phyloP scores from a whole-genome alignment of 495 filamentous ascomycete species.

The Haplographium delicatum region DNA sequence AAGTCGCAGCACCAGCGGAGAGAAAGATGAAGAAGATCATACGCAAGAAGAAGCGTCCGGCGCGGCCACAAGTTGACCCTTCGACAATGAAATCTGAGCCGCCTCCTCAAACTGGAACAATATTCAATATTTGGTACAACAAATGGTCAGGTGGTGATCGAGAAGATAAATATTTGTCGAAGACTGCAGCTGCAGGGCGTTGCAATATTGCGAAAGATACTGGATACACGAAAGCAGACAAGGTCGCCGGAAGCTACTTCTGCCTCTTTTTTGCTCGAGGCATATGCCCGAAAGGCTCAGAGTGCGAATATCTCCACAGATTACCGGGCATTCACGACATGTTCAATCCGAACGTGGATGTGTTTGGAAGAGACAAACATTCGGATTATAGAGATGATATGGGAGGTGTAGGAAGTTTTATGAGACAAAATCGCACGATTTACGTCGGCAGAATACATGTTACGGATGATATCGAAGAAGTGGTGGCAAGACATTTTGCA shows the following conservation, averaged over 20 bases:
- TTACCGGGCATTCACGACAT: constrained; percentile 77
- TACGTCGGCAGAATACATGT: constrained; percentile 93
- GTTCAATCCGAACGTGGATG: constrained; percentile 86
- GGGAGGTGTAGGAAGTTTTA: constrained; percentile 89
- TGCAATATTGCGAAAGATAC: constrained; percentile 78
- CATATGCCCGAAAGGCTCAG: constrained; percentile 76
- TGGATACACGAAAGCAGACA: constrained; percentile 88
- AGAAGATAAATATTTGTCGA: constrained; percentile 80
- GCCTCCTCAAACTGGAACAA: constrained; percentile 83
- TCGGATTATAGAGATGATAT: constrained; percentile 91
- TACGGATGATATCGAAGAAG: constrained; percentile 95
- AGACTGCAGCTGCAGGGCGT: constrained; percentile 66
- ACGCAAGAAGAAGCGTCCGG: constrained; percentile 64
- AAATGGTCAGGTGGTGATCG: constrained; percentile 94
- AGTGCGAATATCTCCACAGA: constrained; percentile 93
- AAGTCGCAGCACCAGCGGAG: constrained; percentile 41
- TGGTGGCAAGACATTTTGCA: constrained; percentile 87
- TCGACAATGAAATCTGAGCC: constrained; percentile 69
- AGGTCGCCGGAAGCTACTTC: constrained; percentile 74
- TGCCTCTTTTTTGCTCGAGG: constrained; percentile 88
- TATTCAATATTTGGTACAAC: constrained; percentile 96
- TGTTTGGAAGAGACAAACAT: constrained; percentile 86
- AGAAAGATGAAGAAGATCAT: constrained; percentile 62
- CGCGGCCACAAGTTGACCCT: constrained; percentile 74
- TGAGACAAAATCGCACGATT: constrained; percentile 85